Evolutionary conservation across 208 protist species (phyloP).

Genomic region (Leishmania braziliensis): DNA sequence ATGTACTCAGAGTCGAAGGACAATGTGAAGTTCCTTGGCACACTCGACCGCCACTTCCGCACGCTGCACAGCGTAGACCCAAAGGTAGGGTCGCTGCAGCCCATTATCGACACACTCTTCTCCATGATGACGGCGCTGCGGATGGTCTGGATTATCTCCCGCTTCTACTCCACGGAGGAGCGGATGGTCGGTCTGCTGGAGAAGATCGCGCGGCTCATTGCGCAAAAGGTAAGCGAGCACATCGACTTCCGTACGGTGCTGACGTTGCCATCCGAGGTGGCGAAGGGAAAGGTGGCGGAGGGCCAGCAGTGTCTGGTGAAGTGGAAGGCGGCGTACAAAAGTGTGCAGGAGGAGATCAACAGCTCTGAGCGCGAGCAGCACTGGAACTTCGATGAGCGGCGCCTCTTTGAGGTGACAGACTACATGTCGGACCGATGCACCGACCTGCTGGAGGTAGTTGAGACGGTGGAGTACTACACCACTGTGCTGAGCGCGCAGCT

Average conservation of each 20-base stretch:
- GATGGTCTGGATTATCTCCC: slow-evolving; percentile 99
- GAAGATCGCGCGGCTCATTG: slow-evolving; percentile 97
- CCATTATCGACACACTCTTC: slow-evolving; percentile 97
- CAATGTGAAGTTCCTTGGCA: slow-evolving; percentile 99
- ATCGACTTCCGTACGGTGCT: slow-evolving; percentile 94
- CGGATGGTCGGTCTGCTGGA: slow-evolving; percentile 98
- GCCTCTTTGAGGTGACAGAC: slow-evolving; percentile 97
- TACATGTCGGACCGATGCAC: slow-evolving; percentile 97
- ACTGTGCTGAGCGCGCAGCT: slow-evolving; percentile 97
- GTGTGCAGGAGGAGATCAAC: slow-evolving; percentile 97
- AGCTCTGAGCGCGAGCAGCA: slow-evolving; percentile 93
- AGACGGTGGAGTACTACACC: slow-evolving; percentile 96
- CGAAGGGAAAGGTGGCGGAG: slow-evolving; percentile 84
- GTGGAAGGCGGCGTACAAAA: slow-evolving; percentile 94
- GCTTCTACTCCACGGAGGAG: slow-evolving; percentile 99
- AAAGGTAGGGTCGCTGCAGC: slow-evolving; percentile 80
- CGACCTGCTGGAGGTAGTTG: slow-evolving; percentile 94
- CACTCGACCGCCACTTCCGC: slow-evolving; percentile 99
- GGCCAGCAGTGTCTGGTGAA: slow-evolving; percentile 94
- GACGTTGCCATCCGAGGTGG: slow-evolving; percentile 70
- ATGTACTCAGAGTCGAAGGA: slow-evolving; percentile 98
- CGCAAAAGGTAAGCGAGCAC: slow-evolving; percentile 93
- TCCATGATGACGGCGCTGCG: slow-evolving; percentile 98
- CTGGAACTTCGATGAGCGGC: slow-evolving; percentile 98
- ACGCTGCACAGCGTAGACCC: slow-evolving; percentile 91